Evolutionary conservation across 2,329 filamentous ascomycete genomes (phyloP), one percentile per base, ranked within the genome.

Genomic region (Pseudocercospora fuligena): DNA sequence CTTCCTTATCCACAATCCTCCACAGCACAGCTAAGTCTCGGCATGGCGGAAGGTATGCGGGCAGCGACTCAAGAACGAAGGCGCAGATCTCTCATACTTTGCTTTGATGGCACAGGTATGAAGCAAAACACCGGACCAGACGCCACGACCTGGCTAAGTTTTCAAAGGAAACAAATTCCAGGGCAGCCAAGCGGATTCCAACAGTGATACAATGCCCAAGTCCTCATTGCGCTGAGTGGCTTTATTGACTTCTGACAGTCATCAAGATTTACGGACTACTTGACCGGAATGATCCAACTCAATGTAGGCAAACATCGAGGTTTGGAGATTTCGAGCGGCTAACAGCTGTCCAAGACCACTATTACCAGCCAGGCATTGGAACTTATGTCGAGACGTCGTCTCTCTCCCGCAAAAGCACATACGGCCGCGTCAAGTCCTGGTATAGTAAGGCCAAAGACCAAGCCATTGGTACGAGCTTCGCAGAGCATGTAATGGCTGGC

Each of bases 401-500:
- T 11, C 56, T 59, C 7, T 40, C 56, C 14, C 19, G 56, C 16
- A 59, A 59, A 11, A 23, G 31, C 16, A 46, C 56, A 21, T 40
- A 23, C 16, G 56, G 56, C 19, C 56, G 56, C 31, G 19, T 59
- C 56, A 36, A 43, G 29, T 59, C 56, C 43, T 59, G 56, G 56
- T 59, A 59, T 11, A 92, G 51, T 16, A 56, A 92, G 72, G 88
- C 90, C 66, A 92, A 92, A 72, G 92, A 95, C 77, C 92, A 90
- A 2, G 92, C 92, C 11, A 80, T 96, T 67, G 92, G 92, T 1
- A 90, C 90, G 0, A 92, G 90, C 0, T 94, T 96, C 70, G 91
- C 90, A 71, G 86, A 92, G 64, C 92, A 95, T 79, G 92, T 95
- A 9, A 91, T 95, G 72, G 92, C 89, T 9, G 92, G 91, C 1